Conservation (phyloP, 176 grass and related monocot species). For the Panicum miliaceum region DNA sequence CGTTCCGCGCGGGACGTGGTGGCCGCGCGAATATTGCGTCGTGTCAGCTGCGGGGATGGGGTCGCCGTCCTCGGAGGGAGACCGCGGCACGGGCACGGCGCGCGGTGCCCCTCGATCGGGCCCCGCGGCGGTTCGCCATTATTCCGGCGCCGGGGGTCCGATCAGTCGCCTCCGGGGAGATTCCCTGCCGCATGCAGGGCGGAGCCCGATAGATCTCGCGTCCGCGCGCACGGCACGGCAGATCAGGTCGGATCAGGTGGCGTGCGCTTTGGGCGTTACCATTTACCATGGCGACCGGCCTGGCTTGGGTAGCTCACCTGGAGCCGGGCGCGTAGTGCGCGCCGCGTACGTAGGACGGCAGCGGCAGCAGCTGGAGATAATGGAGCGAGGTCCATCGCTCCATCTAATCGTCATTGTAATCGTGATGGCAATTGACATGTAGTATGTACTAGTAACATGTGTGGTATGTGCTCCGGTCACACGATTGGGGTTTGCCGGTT, state of each 20-base stretch:
- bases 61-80: neutral
- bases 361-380: neutral
- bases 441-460: too few relatives aligned
- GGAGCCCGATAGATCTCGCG: neutral
- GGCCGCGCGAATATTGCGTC: slow-evolving; percentile 42
- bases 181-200: slow-evolving; percentile 16
- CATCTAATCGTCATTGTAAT: neutral
- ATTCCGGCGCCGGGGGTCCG: neutral
- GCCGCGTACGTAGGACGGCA: neutral
- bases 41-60: slow-evolving; percentile 6
- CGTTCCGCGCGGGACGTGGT: slow-evolving; percentile 18
- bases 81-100: neutral
- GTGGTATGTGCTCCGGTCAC: too few relatives aligned
- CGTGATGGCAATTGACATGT: too few relatives aligned
- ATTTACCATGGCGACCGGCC: too few relatives aligned
- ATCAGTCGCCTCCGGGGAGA: slow-evolving; percentile 17
- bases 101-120: neutral
- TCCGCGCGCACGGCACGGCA: neutral
- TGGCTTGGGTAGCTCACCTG: too few relatives aligned
- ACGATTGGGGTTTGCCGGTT: neutral
- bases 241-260: neutral
- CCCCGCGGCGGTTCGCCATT: slow-evolving; percentile 28
- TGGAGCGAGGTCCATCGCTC: neutral
- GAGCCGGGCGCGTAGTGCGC: neutral
- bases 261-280: neutral